A percentile compares a stretch with the other conserved stretches of the same genome.
Evolutionary conservation across 768 basidiomycete genomes (phyloP).

Genomic region (Xerocomellus chrysenteron): DNA sequence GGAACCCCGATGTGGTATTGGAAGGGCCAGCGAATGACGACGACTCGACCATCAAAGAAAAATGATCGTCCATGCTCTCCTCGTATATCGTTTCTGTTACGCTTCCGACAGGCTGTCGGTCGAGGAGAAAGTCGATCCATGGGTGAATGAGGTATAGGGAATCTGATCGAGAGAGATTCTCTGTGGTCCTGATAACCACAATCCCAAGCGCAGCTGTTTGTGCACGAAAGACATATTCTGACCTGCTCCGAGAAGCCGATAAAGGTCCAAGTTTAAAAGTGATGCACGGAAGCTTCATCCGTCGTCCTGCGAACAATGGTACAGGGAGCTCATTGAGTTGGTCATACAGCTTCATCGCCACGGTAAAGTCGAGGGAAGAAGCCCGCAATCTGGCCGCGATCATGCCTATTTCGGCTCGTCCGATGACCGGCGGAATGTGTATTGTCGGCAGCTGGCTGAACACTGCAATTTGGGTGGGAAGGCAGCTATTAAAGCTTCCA

Average conservation of each 20-base stretch:
- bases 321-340: background rate
- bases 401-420: background rate
- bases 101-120: background rate
- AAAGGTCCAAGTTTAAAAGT: background rate
- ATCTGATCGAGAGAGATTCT: background rate
- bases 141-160: too few relatives aligned
- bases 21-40: too few relatives aligned
- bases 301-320: background rate
- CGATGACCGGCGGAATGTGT: background rate
- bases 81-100: background rate
- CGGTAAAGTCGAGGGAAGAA: background rate
- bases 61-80: background rate
- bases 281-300: constrained; percentile 10
- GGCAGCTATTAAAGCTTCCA: constrained; percentile 6
- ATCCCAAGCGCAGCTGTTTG: background rate
- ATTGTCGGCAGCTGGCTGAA: background rate
- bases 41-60: too few relatives aligned
- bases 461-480: background rate
- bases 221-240: background rate
- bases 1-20: too few relatives aligned
- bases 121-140: background rate
- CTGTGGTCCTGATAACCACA: background rate
- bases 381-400: background rate
- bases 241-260: background rate
- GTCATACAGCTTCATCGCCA: background rate